Evolutionary conservation across 2,329 filamentous ascomycete genomes (phyloP).

Genomic region (Blastomyces parvus): DNA sequence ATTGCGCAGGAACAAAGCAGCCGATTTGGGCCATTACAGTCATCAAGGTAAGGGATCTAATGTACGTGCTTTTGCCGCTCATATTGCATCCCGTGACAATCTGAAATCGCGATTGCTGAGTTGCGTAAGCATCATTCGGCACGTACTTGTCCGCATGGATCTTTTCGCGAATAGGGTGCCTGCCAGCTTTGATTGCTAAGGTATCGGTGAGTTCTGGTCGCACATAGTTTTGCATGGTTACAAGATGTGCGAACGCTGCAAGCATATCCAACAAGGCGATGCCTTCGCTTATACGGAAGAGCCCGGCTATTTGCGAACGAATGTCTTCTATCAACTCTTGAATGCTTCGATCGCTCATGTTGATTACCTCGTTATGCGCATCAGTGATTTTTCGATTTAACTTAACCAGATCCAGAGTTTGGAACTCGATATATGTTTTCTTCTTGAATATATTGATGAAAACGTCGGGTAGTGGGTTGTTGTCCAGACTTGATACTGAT

Average conservation of each 20-base stretch:
- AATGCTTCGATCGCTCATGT: conserved; percentile 70
- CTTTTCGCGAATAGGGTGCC: conserved; percentile 72
- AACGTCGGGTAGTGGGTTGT: conserved; percentile 48
- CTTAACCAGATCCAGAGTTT: conserved; percentile 76
- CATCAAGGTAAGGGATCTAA: conserved; percentile 71
- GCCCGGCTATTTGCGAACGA: conserved; percentile 56
- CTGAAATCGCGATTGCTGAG: conserved; percentile 71
- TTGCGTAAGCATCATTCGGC: conserved; percentile 84
- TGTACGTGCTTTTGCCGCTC: conserved; percentile 96
- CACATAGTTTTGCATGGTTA: conserved; percentile 57
- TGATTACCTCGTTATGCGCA: conserved; percentile 72
- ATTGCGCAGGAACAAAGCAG: conserved; percentile 77
- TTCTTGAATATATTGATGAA: conserved; percentile 70
- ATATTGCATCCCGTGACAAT: conserved; percentile 96
- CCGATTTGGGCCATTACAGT: conserved; percentile 92
- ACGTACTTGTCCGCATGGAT: conserved; percentile 61
- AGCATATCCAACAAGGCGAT: conserved; percentile 84
- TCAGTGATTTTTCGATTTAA: conserved; percentile 67
- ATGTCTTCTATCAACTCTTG: conserved; percentile 62
- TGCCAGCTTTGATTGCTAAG: conserved; percentile 61
- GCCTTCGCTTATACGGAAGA: conserved; percentile 80
- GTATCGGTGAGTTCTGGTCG: conserved; percentile 60
- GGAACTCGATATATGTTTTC: conserved; percentile 72
- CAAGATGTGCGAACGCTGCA: conserved; percentile 63
- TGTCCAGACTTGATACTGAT: conserved; percentile 51